These are phyloP conservation scores for Candida dendrica DNA, from an alignment of 805 yeast genomes.

Conservation along the genomic window DNA sequence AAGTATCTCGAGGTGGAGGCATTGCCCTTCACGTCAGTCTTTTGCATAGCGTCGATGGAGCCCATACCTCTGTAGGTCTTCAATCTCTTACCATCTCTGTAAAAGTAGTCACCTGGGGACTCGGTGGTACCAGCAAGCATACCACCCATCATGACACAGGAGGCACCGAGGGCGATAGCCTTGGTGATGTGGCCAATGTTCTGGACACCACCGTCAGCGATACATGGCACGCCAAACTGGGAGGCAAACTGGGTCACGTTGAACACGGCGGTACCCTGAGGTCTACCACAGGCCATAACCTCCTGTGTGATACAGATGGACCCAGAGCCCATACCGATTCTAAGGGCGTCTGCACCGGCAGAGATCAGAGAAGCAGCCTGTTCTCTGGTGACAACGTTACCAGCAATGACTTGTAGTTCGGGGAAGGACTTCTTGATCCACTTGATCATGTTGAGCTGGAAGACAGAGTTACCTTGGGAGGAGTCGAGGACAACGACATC, in stretches of 20 bases:
- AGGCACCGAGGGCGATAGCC: conserved; percentile 95
- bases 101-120: conserved; percentile 97
- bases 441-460: conserved; percentile 89
- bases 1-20: conserved; percentile 98
- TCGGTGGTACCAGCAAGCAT: conserved; percentile 97
- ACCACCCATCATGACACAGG: conserved; percentile 99
- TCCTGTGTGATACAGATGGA: conserved; percentile 99
- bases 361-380: conserved; percentile 93
- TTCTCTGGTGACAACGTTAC: conserved; percentile 98
- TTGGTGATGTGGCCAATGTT: conserved; percentile 97
- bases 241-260: conserved; percentile 90
- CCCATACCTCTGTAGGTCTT: conserved; percentile 99
- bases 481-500: conserved; percentile 95
- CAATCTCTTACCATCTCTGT: conserved; percentile 96
- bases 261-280: conserved; percentile 98
- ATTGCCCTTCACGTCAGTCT: conserved; percentile 79
- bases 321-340: conserved; percentile 99
- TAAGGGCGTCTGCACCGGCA: conserved; percentile 96
- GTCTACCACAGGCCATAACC: conserved; percentile 99
- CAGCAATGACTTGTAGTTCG: conserved; percentile 84
- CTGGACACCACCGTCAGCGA: conserved; percentile 99
- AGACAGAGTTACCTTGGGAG: conserved; percentile 94
- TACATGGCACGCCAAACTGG: conserved; percentile 95
- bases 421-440: conserved; percentile 82
- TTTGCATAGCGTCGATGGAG: conserved; percentile 96